Base-by-base conservation (phyloP, 2,329 filamentous ascomycete species). In the Iodosphaeria phyllophila region DNA sequence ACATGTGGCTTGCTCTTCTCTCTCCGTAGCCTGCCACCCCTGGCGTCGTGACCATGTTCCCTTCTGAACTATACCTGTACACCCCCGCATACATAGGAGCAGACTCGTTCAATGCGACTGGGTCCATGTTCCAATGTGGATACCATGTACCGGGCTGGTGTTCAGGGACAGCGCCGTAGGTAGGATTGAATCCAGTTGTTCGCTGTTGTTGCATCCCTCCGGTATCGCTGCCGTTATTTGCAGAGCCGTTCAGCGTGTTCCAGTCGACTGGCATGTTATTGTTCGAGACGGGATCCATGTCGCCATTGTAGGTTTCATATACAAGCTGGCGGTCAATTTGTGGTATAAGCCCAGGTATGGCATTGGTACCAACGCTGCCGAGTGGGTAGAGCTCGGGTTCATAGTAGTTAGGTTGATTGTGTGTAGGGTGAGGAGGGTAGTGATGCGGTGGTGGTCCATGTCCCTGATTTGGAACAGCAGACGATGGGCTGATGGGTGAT, bases 311-410 rank as follows among this genome's bases (percentile, higher is more conserved):
- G 2, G 72, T 74, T 18, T 71, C 72, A 32, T 80, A 79, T 2
- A 82, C 72, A 33, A 83, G 67, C 39, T 82, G 75, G 3, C 75
- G 62, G 37, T 84, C 76, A 9, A 86, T 61, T 31, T 78, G 70
- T 7, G 74, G 70, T 14, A 82, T 51, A 26, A 70, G 58, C 3
- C 52, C 52, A 30, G 56, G 51, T 12, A 50, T 46, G 28, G 56
- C 57, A 37, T 58, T 59, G 13, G 51, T n/a, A n/a, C n/a, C n/a
- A n/a, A n/a, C 48, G 10, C 72, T 48, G 4, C 56, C 55, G 32
- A 67, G 47, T 5, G 54, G 45, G n/a, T 70, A 53, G 18, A 74
- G 41, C 39, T 70, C 55, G 24, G 56, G 51, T 6, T 61, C 47
- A 36, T 60, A 67, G 29, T 62, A 56, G 5, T 37, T 42, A 14